phyloP scores from a whole-genome alignment of 2,329 filamentous ascomycete species.

The Teratosphaeria nubilosa region DNA sequence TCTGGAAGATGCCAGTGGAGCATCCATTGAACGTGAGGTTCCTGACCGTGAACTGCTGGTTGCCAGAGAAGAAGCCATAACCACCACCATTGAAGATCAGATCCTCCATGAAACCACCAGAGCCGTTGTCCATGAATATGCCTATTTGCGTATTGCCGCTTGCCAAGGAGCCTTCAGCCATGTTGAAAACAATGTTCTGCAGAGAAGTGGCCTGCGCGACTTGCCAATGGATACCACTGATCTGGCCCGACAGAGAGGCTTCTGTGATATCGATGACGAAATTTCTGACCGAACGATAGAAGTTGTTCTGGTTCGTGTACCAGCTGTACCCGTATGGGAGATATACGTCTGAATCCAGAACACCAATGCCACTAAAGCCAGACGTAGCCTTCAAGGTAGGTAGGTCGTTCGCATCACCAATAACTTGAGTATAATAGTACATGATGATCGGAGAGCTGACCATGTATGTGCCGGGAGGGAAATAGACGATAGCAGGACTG shows the following conservation, averaged over 20 bases:
- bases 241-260: neutral
- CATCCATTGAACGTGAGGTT: conserved; percentile 75
- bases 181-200: conserved; percentile 48
- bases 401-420: conserved; percentile 64
- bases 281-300: conserved; percentile 50
- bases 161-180: conserved; percentile 24
- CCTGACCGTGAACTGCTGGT: conserved; percentile 78
- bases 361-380: conserved; percentile 23
- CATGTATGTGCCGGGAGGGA: conserved; percentile 77
- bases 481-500: conserved; percentile 79
- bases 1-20: conserved; percentile 72
- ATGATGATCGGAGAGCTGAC: conserved; percentile 70
- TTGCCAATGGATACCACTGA: conserved; percentile 54
- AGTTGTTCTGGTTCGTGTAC: conserved; percentile 31
- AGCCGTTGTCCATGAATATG: conserved; percentile 53
- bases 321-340: conserved; percentile 22
- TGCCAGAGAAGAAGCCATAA: conserved; percentile 69
- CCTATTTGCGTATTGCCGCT: conserved; percentile 41
- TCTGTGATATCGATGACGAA: conserved; percentile 43
- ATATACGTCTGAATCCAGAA: conserved; percentile 26
- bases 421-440: conserved; percentile 87
- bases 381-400: conserved; percentile 46
- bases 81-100: conserved; percentile 74
- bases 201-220: conserved; percentile 54
- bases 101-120: conserved; percentile 68